Evolutionary conservation across 2,329 filamentous ascomycete genomes (phyloP).

Genomic region (Sclerotinia sclerotiorum): DNA sequence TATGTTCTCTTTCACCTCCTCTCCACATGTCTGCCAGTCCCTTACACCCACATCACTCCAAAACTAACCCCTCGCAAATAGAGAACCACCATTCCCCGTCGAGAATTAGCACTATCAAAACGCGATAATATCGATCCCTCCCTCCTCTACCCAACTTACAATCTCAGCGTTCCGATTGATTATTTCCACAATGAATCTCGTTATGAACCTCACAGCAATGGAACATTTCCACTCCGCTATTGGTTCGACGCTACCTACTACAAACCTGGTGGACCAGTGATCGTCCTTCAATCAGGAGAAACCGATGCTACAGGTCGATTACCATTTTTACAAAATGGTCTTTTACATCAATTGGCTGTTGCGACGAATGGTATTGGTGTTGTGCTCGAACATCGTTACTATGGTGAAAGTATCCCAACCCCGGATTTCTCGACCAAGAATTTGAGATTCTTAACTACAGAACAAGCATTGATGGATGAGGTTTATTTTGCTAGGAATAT

Average conservation of each 20-base stretch:
- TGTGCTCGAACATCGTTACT: constrained; percentile 85
- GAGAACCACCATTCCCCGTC: constrained; percentile 32
- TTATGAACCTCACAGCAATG: constrained; percentile 75
- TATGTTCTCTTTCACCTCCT: not conserved
- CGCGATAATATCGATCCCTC: constrained; percentile 31
- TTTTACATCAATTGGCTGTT: constrained; percentile 67
- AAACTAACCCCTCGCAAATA: constrained; percentile 20
- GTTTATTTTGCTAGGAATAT: constrained; percentile 77
- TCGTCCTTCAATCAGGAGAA: constrained; percentile 74
- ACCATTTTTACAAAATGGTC: constrained; percentile 73
- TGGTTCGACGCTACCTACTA: constrained; percentile 82
- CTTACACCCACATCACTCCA: not conserved
- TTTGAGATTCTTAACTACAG: constrained; percentile 78
- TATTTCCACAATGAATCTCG: constrained; percentile 78
- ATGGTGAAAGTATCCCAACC: constrained; percentile 72
- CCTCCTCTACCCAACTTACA: constrained; percentile 41
- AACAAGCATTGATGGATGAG: constrained; percentile 78
- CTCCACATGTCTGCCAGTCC: not conserved
- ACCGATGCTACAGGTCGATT: constrained; percentile 62
- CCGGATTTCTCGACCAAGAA: constrained; percentile 66
- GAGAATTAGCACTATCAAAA: constrained; percentile 21
- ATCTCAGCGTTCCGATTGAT: constrained; percentile 55
- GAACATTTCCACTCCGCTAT: constrained; percentile 70
- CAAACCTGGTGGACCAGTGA: constrained; percentile 74
- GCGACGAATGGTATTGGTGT: constrained; percentile 75